Conservation (phyloP, 345 rosid genomes). For the Microcos paniculata region DNA sequence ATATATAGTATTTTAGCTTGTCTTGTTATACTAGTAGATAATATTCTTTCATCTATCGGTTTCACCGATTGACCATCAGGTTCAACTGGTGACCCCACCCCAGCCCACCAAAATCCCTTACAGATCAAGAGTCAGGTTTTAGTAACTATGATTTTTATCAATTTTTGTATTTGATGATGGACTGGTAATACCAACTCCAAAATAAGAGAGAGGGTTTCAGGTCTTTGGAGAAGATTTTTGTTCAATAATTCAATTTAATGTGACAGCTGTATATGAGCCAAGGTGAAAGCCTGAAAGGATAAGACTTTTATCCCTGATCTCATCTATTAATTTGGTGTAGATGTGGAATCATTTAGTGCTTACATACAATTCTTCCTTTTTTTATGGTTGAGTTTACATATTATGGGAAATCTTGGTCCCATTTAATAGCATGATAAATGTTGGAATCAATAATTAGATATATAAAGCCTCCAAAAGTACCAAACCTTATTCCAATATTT, state of each 20-base stretch:
- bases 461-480: neutral
- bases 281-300: neutral
- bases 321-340: neutral
- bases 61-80: neutral
- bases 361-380: neutral
- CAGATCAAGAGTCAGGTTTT: neutral
- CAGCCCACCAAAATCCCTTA: neutral
- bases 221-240: neutral
- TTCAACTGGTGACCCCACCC: neutral
- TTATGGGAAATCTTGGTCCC: neutral
- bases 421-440: neutral
- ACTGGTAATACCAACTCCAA: neutral
- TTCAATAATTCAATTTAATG: neutral
- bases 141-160: neutral
- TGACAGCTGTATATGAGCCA: neutral
- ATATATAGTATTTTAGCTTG: neutral
- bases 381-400: neutral
- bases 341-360: neutral
- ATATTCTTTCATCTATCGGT: neutral
- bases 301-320: neutral
- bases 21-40: neutral
- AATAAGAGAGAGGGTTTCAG: neutral
- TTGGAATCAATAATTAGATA: neutral
- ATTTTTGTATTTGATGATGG: neutral
- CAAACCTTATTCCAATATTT: neutral